Evolutionary conservation across 441 rosid genomes (phyloP), one percentile per base, ranked within the genome.

Genomic region (Pelargonium exstipulatum): DNA sequence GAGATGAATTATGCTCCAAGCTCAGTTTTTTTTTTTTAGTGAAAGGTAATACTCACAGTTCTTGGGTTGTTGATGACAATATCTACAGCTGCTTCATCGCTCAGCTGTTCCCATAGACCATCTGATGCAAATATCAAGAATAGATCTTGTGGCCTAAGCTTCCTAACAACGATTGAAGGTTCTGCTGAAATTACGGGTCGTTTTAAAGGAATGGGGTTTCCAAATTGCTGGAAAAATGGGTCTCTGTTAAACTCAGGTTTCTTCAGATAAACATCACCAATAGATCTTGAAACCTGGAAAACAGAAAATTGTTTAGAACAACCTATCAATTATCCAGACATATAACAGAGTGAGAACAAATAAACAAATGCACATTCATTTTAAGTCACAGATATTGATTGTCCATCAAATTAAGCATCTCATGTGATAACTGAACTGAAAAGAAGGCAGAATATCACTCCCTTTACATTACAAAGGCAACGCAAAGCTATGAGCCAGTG

Each of bases 91-190:
- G 76, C 78, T 69, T 81, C 67, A 53, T 81, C 78, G 14, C 76
- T 78, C 65, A 81, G 65, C 16, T 81, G 80, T 62, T 81, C 84
- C 84, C 84, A 78, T 26, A 78, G 80, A 48, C 84, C 84, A 24
- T 81, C 84, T 1, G 84, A 78, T 48, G 55, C 55, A 2, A 48
- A 48, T 46, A 74, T 65, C 5, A 74, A 37, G 49, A 74, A 74
- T 14, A 71, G 69, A 70, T 81, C 84, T 22, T 75, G 76, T 49
- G 69, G 72, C 70, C 53, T 73, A 12, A 81, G 73, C 68, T 78
- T 42, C 64, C 78, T 68, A 20, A 73, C 71, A 13, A 78, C 64
- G 5, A 81, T 73, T 12, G 84, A 68, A 6, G 84, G 84, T 51
- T 81, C 84, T 73, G 84, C 78, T 10, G 78, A 73, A 70, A 81